A percentile compares a stretch with the other conserved stretches of the same genome.
Conservation (phyloP, 805 yeast species). For the Candida tallmaniae region DNA sequence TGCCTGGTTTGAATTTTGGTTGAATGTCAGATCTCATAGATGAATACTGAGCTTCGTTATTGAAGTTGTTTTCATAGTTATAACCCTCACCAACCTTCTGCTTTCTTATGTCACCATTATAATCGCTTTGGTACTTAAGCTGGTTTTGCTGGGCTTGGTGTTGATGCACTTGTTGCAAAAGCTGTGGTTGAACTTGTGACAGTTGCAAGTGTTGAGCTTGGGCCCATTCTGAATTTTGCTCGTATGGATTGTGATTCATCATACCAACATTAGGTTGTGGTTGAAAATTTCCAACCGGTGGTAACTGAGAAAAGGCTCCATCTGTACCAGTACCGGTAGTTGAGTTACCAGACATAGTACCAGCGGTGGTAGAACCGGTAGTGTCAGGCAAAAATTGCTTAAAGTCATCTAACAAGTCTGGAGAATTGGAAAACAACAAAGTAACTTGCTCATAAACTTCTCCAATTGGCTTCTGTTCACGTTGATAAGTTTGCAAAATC, state of each 20-base stretch:
- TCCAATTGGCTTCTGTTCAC: constrained; percentile 91
- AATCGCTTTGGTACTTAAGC: background rate
- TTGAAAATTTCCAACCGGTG: constrained; percentile 86
- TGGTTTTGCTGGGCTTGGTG: constrained; percentile 5
- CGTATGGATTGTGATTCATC: background rate
- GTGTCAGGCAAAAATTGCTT: constrained; percentile 92
- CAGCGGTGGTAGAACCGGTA: constrained; percentile 30
- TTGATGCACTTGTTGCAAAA: constrained; percentile 8
- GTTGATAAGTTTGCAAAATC: constrained; percentile 92
- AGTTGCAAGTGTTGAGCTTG: constrained; percentile 2
- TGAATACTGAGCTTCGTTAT: constrained; percentile 44
- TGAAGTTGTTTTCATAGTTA: constrained; percentile 26
- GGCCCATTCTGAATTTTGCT: background rate
- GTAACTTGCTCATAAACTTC: constrained; percentile 96
- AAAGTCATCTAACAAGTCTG: constrained; percentile 91
- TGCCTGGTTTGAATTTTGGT: constrained; percentile 15
- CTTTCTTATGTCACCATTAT: constrained; percentile 13
- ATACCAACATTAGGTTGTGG: constrained; percentile 2
- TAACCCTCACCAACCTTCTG: constrained; percentile 24
- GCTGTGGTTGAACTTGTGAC: constrained; percentile 3
- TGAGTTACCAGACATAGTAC: constrained; percentile 43
- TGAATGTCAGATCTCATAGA: constrained; percentile 37
- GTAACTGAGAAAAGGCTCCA: constrained; percentile 51
- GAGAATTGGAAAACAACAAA: constrained; percentile 82
- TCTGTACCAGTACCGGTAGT: constrained; percentile 29